Conservation (phyloP, 2,329 filamentous ascomycete genomes). For the Trichoderma harzianum region DNA sequence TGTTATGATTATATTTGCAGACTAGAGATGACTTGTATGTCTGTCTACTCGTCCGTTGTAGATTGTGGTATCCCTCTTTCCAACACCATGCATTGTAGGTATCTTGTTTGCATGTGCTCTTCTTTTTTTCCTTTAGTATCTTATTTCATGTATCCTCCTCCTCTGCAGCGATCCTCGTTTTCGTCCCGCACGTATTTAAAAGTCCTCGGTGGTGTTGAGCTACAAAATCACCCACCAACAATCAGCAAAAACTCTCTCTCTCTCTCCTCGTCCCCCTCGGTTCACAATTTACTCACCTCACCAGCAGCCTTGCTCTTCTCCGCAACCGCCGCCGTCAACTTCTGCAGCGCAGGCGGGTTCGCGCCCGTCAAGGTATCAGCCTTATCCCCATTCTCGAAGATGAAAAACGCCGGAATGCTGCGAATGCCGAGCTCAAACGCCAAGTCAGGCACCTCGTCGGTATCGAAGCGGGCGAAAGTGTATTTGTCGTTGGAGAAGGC, state of each 20-base stretch:
- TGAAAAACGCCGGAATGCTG: constrained; percentile 58
- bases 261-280: not conserved
- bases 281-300: constrained; percentile 14
- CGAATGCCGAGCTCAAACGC: constrained; percentile 49
- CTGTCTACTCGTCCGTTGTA: not conserved
- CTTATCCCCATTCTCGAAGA: constrained; percentile 54
- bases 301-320: constrained; percentile 24
- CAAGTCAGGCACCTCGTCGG: constrained; percentile 51
- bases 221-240: not conserved
- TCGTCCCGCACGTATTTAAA: not conserved
- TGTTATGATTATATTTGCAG: not conserved
- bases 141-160: not conserved
- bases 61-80: not conserved
- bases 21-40: not conserved
- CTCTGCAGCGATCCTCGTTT: not conserved
- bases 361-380: constrained; percentile 43
- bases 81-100: not conserved
- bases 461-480: constrained; percentile 58
- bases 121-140: not conserved
- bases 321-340: constrained; percentile 26
- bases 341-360: constrained; percentile 34
- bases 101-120: not conserved
- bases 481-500: constrained; percentile 38
- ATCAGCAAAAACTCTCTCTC: not conserved
- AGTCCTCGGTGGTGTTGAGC: not conserved